Base-by-base conservation (phyloP, 257 asterid species). In the Solanum acaule region DNA sequence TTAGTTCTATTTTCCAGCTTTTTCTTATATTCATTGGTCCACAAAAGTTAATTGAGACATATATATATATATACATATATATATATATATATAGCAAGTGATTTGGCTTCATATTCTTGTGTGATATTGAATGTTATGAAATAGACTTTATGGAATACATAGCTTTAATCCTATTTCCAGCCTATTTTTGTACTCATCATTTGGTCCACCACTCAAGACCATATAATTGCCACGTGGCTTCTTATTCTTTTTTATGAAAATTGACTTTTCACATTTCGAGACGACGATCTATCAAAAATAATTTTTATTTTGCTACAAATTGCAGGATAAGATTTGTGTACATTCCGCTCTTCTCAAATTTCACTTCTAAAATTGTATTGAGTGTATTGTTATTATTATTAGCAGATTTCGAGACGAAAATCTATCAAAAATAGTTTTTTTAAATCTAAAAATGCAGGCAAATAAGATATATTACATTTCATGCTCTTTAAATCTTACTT, bases 1-100 rank as follows among this genome's bases (percentile, higher is more conserved):
- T 88, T 88, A 91, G 87, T 91, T 89, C 88, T 86, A 83, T 89
- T 88, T 76, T 79, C 67, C 89, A 85, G 68, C 89, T 44, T 83
- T 61, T 72, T 52, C 76, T 84, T n/a, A 25, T 42, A 23, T 44
- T 76, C 18, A 83, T 75, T 86, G 93, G 93, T 86, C 89, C 88
- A 86, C 88, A 56, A 70, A 73, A 31, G 0, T 29, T 70, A 70
- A 25, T 0, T 71, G 8, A 6, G 42, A 71, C 25, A 20, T 68
- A 29, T 61, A 34, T 65, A 25, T 52, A 31, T 63, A n/a, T 56
- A 56, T 61, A 34, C n/a, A 25, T 52, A 31, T 63, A n/a, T 56
- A 56, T 56, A 2, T 65, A 33, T 65, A 29, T 65, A n/a, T 65
- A 8, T 70, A 15, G 3, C 23, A 70, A 29, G 6, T 20, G 65